These are phyloP conservation scores for Lachancea sp. DNA, from an alignment of 805 yeast genomes.

Conservation along the genomic window DNA sequence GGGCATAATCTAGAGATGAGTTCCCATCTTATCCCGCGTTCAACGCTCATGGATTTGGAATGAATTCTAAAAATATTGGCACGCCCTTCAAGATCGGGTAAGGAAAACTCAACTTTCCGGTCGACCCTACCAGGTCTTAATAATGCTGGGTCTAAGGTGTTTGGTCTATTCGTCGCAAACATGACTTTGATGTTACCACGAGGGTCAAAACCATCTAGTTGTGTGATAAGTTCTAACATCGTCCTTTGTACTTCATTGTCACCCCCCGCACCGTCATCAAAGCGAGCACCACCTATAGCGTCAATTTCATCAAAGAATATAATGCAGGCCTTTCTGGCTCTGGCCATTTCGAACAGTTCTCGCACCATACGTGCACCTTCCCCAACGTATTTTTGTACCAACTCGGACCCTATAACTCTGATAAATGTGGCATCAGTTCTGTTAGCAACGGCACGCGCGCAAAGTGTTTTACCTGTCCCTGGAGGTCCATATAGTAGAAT, in stretches of 20 bases:
- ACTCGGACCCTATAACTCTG: slow-evolving; percentile 95
- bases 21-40: slow-evolving; percentile 97
- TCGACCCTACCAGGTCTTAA: slow-evolving; percentile 98
- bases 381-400: slow-evolving; percentile 97
- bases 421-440: slow-evolving; percentile 98
- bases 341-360: slow-evolving; percentile 97
- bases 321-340: slow-evolving; percentile 96
- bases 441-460: slow-evolving; percentile 99
- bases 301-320: slow-evolving; percentile 97
- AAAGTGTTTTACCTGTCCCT: slow-evolving; percentile 96
- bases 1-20: slow-evolving; percentile 95
- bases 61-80: slow-evolving; percentile 97
- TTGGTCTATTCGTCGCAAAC: slow-evolving; percentile 99
- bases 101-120: slow-evolving; percentile 93
- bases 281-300: slow-evolving; percentile 99
- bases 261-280: slow-evolving; percentile 99
- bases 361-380: slow-evolving; percentile 99
- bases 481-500: slow-evolving; percentile 96
- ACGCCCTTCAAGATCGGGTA: slow-evolving; percentile 96
- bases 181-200: slow-evolving; percentile 98
- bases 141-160: slow-evolving; percentile 95
- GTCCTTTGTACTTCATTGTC: slow-evolving; percentile 99
- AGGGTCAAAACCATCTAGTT: slow-evolving; percentile 97
- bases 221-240: slow-evolving; percentile 96
- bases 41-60: slow-evolving; percentile 95